Percentiles rank a stretch among this genome's conserved stretches.
Evolutionary conservation across 768 basidiomycete species (phyloP).

Genomic region (Boletus vinaceobasis): DNA sequence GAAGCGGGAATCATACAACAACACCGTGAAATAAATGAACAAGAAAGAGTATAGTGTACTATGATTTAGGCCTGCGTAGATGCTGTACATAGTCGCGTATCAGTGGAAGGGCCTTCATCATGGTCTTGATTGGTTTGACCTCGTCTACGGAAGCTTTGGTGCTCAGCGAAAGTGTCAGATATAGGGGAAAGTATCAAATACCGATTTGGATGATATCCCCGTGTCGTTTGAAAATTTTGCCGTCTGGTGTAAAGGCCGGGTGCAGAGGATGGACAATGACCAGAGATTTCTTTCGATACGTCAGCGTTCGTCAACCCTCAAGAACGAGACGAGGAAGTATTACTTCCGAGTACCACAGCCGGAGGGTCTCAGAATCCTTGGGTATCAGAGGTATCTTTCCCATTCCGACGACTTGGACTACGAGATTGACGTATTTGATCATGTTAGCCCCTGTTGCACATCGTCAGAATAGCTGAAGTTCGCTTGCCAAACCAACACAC

Average conservation of each 20-base stretch:
- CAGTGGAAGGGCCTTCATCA: constrained; percentile 60
- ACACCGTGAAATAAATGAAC: neutral
- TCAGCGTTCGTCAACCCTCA: constrained; percentile 3
- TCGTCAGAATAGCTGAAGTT: neutral
- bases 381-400: constrained; percentile 53
- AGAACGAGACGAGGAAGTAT: constrained; percentile 8
- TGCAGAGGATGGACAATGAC: constrained; percentile 68
- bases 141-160: constrained; percentile 45
- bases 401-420: constrained; percentile 78
- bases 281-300: constrained; percentile 58
- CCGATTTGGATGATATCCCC: constrained; percentile 64
- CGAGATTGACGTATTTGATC: constrained; percentile 60
- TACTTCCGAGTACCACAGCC: constrained; percentile 74
- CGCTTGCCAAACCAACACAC: constrained; percentile 40
- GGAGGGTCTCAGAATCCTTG: constrained; percentile 51
- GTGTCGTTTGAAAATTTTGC: constrained; percentile 52
- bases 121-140: constrained; percentile 70
- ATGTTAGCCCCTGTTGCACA: constrained; percentile 43
- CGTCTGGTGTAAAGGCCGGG: constrained; percentile 40
- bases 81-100: constrained; percentile 56
- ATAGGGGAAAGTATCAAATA: constrained; percentile 31
- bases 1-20: constrained; percentile 5
- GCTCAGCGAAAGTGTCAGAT: neutral
- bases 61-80: constrained; percentile 14
- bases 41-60: constrained; percentile 1